A percentile compares a stretch with the other conserved stretches of the same genome.
Conservation (phyloP, 2,329 filamentous ascomycete genomes). For the Cladosporium cucumerinum region DNA sequence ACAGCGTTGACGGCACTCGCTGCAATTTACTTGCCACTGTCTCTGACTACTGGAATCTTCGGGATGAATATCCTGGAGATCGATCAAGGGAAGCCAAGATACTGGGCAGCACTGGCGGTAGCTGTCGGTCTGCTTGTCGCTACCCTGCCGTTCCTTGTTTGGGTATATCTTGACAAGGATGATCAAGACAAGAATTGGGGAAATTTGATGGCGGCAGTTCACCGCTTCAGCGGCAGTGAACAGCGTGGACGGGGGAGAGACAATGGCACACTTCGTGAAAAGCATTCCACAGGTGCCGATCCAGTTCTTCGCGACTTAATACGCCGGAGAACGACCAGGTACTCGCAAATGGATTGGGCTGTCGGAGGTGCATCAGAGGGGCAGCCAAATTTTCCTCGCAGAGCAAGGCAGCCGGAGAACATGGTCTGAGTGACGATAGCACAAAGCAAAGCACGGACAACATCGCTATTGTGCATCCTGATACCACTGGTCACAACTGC, state of each 20-base stretch:
- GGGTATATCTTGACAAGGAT: neutral
- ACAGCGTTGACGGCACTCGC: constrained; percentile 21
- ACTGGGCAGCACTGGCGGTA: neutral
- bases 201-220: neutral
- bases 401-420: neutral
- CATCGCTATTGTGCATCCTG: no score
- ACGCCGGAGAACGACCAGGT: neutral
- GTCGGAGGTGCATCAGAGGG: neutral
- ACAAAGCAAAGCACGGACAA: no score
- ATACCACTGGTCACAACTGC: no score
- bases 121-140: neutral
- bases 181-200: neutral
- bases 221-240: neutral
- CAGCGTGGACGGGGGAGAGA: neutral
- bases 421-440: neutral
- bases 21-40: constrained; percentile 24
- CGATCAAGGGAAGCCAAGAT: neutral
- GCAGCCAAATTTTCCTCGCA: neutral
- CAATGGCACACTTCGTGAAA: neutral
- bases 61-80: constrained; percentile 28
- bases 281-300: neutral
- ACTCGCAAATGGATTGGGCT: neutral
- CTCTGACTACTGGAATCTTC: constrained; percentile 25
- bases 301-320: neutral
- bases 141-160: neutral